Base-by-base conservation (phyloP, 139 green algal species). In the Coccomyxa sp. region DNA sequence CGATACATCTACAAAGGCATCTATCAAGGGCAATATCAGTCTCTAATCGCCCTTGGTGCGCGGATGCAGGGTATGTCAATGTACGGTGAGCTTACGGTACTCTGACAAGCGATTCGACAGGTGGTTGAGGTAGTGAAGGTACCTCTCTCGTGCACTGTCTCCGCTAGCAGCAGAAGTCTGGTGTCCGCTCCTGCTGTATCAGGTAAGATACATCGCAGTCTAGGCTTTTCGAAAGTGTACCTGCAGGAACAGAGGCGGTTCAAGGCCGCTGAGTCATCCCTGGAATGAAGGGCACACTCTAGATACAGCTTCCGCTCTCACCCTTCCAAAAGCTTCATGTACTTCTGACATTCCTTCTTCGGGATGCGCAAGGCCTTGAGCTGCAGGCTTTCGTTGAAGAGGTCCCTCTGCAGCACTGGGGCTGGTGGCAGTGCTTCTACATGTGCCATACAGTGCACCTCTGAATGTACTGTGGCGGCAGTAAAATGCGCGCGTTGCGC, bases 131-230 rank as follows among this genome's bases (percentile, higher is more conserved):
- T n/a, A n/a, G n/a, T n/a, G n/a, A n/a, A n/a, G n/a, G n/a, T n/a
- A n/a, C n/a, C n/a, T n/a, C n/a, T n/a, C n/a, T n/a, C n/a, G n/a
- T 75, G 29, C 27, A 88, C 31, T 5, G 37, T 34, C 50, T 93
- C 86, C 7, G 86, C 80, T 33, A 97, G 83, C 38, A 97, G 85
- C 68, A 97, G 82, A 36, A 97, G 85, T 9, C 87, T 86, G 31
- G 72, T 79, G 24, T 89, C 82, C 4, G 68, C 29, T n/a, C 75
- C 34, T 4, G 38, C 54, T 5, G 68, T 75, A 40, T 93, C 86
- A 7, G 84, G 44, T 10, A 92, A 78, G 18, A 96, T 83, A 77
- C 89, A 93, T 6, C 84, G 82, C 44, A 92, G 78, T 10, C 88
- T 85, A 0, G 92, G 90, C 29, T 83, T 86, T 73, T 95, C 88